Base-by-base conservation (phyloP, 164 flowering plant species). In the Amborella trichopoda region DNA sequence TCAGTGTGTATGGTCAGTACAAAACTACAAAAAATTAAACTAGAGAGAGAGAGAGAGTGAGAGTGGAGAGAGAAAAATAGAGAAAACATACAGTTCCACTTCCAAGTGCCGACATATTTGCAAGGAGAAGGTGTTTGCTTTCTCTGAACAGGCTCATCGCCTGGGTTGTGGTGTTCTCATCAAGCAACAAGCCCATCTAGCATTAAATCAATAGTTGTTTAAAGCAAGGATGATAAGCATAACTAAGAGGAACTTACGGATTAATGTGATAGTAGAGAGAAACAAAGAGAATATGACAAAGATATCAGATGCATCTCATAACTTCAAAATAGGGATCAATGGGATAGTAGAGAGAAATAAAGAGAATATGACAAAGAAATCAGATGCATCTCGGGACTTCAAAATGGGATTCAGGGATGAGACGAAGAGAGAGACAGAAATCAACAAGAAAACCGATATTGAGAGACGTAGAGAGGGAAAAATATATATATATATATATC, bases 111-210 rank as follows among this genome's bases (percentile, higher is more conserved):
- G 86, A 66, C 27, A 61, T 46, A 48, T 70, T 77, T 3, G 80
- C 55, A 41, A 57, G 34, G 16, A 93, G 48, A 39, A 79, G 61
- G 40, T 64, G 75, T 52, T 80, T 82, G 59, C 83, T 77, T 46
- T 82, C 84, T 26, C 32, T 60, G 21, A 84, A 73, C 48, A 93
- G 63, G 59, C 61, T 65, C 54, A 67, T 44, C 10, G 83, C 82
- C 53, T 69, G 57, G 8, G 28, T 28, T 22, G 27, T 56, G 13
- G 57, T 52, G 33, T 39, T 66, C 39, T 77, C 88, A 21, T 75
- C 90, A 45, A 84, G 46, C 1, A 63, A 50, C 23, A 84, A 53
- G 25, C 63, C 72, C 39, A 51, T 56, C 95, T 93, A 75, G 19
- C 26, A 48, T 19, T 40, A 52, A 20, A 59, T 34, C 51, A 17